Percentiles rank a stretch among this genome's conserved stretches.
Conservation (phyloP, 129 eudicot genomes). For the Escallonia herrerae region DNA sequence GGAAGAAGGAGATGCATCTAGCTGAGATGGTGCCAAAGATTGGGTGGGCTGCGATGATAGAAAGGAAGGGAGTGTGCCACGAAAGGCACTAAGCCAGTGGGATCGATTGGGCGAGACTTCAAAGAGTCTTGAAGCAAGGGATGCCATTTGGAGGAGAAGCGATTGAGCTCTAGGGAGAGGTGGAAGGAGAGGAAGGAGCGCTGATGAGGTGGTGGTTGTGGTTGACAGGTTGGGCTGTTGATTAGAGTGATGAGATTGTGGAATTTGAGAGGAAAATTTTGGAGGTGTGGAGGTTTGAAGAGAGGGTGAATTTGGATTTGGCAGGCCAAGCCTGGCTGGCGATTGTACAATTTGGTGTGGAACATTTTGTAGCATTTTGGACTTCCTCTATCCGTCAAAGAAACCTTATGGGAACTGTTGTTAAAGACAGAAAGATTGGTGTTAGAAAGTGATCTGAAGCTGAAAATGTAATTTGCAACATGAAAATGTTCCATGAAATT, state of each 20-base stretch:
- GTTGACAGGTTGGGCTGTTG: constrained; percentile 34
- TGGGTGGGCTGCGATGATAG: constrained; percentile 41
- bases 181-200: constrained; percentile 81
- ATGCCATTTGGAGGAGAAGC: constrained; percentile 72
- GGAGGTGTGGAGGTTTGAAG: constrained; percentile 57
- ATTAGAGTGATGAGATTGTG: constrained; percentile 42
- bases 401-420: background rate
- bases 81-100: constrained; percentile 70
- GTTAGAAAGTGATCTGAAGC: background rate
- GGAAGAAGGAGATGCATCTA: constrained; percentile 42
- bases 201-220: constrained; percentile 44
- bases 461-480: background rate
- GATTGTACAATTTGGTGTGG: constrained; percentile 84
- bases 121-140: constrained; percentile 65
- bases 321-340: constrained; percentile 93
- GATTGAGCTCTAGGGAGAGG: constrained; percentile 85
- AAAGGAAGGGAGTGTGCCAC: constrained; percentile 81
- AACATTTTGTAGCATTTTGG: constrained; percentile 71
- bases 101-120: constrained; percentile 84
- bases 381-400: constrained; percentile 1
- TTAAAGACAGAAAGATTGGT: background rate
- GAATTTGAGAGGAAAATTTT: constrained; percentile 50
- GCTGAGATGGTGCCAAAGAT: constrained; percentile 15
- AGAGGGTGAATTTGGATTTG: constrained; percentile 87
- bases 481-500: background rate